These are phyloP conservation scores for Zymoseptoria tritici DNA, from an alignment of 2,329 filamentous ascomycete genomes.

Conservation along the genomic window DNA sequence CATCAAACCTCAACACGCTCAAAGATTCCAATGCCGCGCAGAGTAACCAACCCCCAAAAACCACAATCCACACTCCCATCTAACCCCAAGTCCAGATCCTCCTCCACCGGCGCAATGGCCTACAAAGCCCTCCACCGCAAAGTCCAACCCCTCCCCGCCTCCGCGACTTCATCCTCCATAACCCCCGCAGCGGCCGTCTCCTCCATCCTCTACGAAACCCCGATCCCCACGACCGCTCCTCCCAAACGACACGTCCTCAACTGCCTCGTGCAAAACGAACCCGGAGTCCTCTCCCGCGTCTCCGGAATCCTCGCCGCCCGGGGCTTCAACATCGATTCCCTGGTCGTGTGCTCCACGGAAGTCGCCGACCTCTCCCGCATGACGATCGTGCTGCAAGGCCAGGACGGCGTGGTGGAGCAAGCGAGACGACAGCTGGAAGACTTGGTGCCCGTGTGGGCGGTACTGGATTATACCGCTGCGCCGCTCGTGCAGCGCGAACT, in stretches of 20 bases:
- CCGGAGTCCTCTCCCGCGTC: slow-evolving; percentile 90
- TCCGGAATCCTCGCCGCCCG: slow-evolving; percentile 92
- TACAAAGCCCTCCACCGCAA: slow-evolving; percentile 96
- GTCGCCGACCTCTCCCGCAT: slow-evolving; percentile 94
- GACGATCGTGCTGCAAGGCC: slow-evolving; percentile 94
- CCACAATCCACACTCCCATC: not conserved
- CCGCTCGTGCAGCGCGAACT: slow-evolving; percentile 94
- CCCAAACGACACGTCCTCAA: slow-evolving; percentile 95
- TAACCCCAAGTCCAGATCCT: slow-evolving; percentile 28
- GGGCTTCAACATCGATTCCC: slow-evolving; percentile 97
- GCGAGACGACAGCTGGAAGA: slow-evolving; percentile 92
- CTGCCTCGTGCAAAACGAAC: slow-evolving; percentile 97
- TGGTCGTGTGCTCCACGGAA: slow-evolving; percentile 97
- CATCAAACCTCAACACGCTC: slow-evolving; percentile 3
- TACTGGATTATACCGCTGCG: slow-evolving; percentile 88
- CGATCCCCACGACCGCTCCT: slow-evolving; percentile 70
- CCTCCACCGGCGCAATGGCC: slow-evolving; percentile 77
- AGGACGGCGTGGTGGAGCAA: slow-evolving; percentile 96
- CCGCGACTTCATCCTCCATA: slow-evolving; percentile 68
- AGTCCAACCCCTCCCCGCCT: slow-evolving; percentile 73
- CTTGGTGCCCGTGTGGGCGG: slow-evolving; percentile 94
- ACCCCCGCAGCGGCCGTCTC: slow-evolving; percentile 87
- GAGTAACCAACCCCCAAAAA: not conserved
- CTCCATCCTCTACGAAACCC: slow-evolving; percentile 98
- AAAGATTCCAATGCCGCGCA: not conserved